These are phyloP conservation scores for Citeromyces siamensis DNA, from an alignment of 1,139 yeast genomes.

Conservation along the genomic window DNA sequence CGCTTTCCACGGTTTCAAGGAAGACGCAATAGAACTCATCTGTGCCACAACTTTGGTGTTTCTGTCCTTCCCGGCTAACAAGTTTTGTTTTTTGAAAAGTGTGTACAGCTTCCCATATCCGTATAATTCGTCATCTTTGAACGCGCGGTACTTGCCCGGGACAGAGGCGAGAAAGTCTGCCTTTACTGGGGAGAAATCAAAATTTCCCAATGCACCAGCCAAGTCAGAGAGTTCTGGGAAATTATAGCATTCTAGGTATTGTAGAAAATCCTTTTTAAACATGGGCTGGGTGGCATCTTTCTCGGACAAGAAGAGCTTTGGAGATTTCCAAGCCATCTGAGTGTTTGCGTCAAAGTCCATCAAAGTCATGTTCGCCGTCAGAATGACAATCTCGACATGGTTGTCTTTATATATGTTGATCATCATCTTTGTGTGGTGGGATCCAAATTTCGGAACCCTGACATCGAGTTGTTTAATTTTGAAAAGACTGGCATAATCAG, in stretches of 20 bases:
- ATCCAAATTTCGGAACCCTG: conserved; percentile 20
- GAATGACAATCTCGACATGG: conserved; percentile 36
- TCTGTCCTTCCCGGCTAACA: conserved; percentile 16
- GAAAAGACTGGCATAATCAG: conserved; percentile 8
- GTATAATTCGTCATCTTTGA: conserved; percentile 14
- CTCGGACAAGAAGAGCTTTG: conserved; percentile 19
- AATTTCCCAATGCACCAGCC: conserved; percentile 18
- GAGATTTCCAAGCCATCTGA: conserved; percentile 57
- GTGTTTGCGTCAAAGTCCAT: conserved; percentile 45
- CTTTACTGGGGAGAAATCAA: conserved; percentile 31
- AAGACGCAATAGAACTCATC: conserved; percentile 48
- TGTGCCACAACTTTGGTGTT: conserved; percentile 30
- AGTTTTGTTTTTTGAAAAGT: conserved; percentile 22
- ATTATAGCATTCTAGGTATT: conserved; percentile 31
- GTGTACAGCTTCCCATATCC: conserved; percentile 43
- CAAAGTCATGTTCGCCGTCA: conserved; percentile 46
- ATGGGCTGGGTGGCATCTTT: conserved; percentile 7
- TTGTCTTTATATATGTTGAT: conserved; percentile 35
- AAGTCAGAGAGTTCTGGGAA: conserved; percentile 19
- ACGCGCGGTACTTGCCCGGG: conserved; percentile 25
- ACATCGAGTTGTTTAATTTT: conserved; percentile 12
- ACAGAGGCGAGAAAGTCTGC: conserved; percentile 48
- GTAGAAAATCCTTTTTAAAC: conserved; percentile 28
- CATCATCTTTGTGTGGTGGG: conserved; percentile 63
- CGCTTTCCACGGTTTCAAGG: conserved; percentile 23